phyloP scores from a whole-genome alignment of 2,329 filamentous ascomycete genomes.

The Xylariaceae sp. region DNA sequence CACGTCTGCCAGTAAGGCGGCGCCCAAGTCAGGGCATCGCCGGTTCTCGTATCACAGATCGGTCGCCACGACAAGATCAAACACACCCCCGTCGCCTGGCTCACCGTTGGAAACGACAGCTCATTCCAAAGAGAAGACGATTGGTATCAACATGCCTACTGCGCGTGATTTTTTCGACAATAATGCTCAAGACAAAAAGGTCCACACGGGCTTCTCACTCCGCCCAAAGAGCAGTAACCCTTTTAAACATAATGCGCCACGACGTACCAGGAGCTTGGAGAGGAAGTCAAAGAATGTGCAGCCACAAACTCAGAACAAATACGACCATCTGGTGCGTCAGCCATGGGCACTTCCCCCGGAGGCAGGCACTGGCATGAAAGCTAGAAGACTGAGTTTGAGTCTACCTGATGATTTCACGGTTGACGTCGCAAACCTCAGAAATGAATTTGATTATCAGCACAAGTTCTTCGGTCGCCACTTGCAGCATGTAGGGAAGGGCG shows the following conservation, averaged over 20 bases:
- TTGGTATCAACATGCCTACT: constrained; percentile 31
- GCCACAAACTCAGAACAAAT: constrained; percentile 9
- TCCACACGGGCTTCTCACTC: constrained; percentile 46
- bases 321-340: constrained; percentile 38
- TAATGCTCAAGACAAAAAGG: constrained; percentile 46
- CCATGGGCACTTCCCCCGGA: constrained; percentile 61
- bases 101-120: constrained; percentile 21
- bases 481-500: constrained; percentile 75
- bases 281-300: constrained; percentile 16
- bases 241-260: constrained; percentile 19
- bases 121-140: constrained; percentile 17
- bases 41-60: constrained; percentile 30
- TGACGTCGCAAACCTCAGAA: constrained; percentile 62
- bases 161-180: constrained; percentile 41
- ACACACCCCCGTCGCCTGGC: constrained; percentile 30
- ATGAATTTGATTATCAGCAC: constrained; percentile 67
- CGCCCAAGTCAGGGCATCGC: constrained; percentile 17
- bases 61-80: constrained; percentile 24
- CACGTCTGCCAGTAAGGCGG: constrained; percentile 16
- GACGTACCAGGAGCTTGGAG: constrained; percentile 26
- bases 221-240: constrained; percentile 43
- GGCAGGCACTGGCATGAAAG: constrained; percentile 70
- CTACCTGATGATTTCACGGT: constrained; percentile 71
- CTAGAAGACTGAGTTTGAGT: constrained; percentile 70
- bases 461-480: constrained; percentile 68